Conservation (phyloP, 23 red algal species). For the Gracilaria caudata region DNA sequence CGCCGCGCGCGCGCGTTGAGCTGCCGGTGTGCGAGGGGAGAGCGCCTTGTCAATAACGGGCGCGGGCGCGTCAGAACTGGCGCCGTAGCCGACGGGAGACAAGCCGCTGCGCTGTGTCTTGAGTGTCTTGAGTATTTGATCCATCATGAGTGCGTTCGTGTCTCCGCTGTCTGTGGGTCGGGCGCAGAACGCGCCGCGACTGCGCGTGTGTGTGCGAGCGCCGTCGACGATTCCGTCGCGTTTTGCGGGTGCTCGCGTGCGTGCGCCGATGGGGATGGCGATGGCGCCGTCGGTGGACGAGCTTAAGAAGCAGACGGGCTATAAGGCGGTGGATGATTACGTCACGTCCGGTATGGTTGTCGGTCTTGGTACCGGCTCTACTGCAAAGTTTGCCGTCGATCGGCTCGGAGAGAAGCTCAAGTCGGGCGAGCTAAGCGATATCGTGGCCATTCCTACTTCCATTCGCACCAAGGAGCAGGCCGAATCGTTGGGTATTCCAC, state of each 20-base stretch:
- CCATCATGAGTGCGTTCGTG: slow-evolving; percentile 17
- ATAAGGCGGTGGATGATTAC: slow-evolving; percentile 96
- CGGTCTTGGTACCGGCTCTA: slow-evolving; percentile 95
- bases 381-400: slow-evolving; percentile 95
- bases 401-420: slow-evolving; percentile 92
- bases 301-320: slow-evolving; percentile 89
- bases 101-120: not conserved
- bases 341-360: slow-evolving; percentile 96
- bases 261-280: not conserved
- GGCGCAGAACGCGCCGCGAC: not conserved
- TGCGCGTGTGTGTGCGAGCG: not conserved
- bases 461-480: slow-evolving; percentile 95
- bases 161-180: not conserved
- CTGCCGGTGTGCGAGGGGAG: too few species aligned
- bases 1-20: not conserved
- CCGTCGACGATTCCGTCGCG: too few species aligned
- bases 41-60: too few species aligned
- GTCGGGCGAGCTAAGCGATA: slow-evolving; percentile 74
- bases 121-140: too few species aligned
- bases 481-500: slow-evolving; percentile 79
- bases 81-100: too few species aligned
- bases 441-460: slow-evolving; percentile 96
- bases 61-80: not conserved
- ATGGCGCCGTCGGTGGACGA: slow-evolving; percentile 79
- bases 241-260: not conserved